Evolutionary conservation across 352 stramenopile genomes (phyloP).

Genomic region (Phytophthora agathidicida): DNA sequence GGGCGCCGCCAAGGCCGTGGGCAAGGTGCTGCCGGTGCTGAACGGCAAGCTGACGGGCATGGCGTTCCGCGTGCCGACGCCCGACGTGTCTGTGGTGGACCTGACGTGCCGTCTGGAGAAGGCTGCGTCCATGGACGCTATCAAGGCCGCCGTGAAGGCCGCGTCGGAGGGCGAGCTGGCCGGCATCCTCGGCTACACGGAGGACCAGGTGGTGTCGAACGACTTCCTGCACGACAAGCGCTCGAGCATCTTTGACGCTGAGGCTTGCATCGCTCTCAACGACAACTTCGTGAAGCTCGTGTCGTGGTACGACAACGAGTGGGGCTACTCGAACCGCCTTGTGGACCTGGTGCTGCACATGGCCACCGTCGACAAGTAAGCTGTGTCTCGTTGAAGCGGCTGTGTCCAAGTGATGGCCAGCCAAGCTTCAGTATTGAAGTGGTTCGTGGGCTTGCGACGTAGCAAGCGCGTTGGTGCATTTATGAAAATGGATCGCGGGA

Average conservation of each 20-base stretch:
- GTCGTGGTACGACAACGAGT: slow-evolving; percentile 99
- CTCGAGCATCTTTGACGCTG: slow-evolving; percentile 36
- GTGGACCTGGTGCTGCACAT: slow-evolving; percentile 98
- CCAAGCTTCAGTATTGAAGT: neutral
- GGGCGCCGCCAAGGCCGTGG: slow-evolving; percentile 92
- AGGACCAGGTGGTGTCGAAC: slow-evolving; percentile 96
- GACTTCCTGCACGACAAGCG: slow-evolving; percentile 96
- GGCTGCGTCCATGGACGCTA: slow-evolving; percentile 96
- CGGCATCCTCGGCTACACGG: slow-evolving; percentile 98
- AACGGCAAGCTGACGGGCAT: slow-evolving; percentile 94
- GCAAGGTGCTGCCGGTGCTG: slow-evolving; percentile 84
- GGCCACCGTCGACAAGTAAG: slow-evolving; percentile 56
- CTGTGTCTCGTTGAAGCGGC: neutral
- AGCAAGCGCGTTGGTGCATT: slow-evolving; percentile 21
- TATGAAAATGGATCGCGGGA: slow-evolving; percentile 13
- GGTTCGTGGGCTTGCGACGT: slow-evolving; percentile 9
- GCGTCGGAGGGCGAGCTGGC: slow-evolving; percentile 93
- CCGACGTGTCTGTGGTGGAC: slow-evolving; percentile 91
- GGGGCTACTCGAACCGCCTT: slow-evolving; percentile 97
- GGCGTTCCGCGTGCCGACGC: slow-evolving; percentile 91
- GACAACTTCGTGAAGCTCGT: slow-evolving; percentile 99
- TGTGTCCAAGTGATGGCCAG: neutral
- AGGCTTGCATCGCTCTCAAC: slow-evolving; percentile 82
- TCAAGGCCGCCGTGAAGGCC: slow-evolving; percentile 96
- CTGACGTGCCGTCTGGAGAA: slow-evolving; percentile 84